Evolutionary conservation across 768 basidiomycete species (phyloP).

Genomic region (Termitomyces sp.): DNA sequence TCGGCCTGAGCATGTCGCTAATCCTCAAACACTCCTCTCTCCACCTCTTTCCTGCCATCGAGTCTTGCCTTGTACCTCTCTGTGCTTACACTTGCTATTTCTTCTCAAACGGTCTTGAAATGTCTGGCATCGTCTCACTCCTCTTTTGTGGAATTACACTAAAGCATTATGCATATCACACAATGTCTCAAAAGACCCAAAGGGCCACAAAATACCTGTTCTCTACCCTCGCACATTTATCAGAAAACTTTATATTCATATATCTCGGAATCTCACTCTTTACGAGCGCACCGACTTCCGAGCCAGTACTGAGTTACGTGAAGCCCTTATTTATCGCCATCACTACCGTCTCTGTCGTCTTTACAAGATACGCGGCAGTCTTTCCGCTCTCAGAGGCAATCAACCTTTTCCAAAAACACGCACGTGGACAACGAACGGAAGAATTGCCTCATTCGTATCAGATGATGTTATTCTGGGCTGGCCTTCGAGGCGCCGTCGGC

Average conservation of each 20-base stretch:
- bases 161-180: slow-evolving; percentile 99
- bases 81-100: slow-evolving; percentile 97
- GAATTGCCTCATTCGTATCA: slow-evolving; percentile 97
- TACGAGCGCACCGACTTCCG: slow-evolving; percentile 75
- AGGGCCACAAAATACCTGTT: slow-evolving; percentile 95
- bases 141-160: slow-evolving; percentile 98
- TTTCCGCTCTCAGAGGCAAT: slow-evolving; percentile 94
- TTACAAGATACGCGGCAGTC: slow-evolving; percentile 93
- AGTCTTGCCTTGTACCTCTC: slow-evolving; percentile 93
- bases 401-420: slow-evolving; percentile 86
- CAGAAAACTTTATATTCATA: slow-evolving; percentile 99
- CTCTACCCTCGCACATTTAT: slow-evolving; percentile 86
- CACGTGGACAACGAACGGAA: slow-evolving; percentile 79
- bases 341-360: slow-evolving; percentile 86
- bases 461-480: slow-evolving; percentile 99
- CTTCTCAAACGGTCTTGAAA: slow-evolving; percentile 92
- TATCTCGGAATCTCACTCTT: slow-evolving; percentile 98
- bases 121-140: slow-evolving; percentile 96
- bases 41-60: slow-evolving; percentile 84
- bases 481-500: slow-evolving; percentile 92
- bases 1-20: slow-evolving; percentile 88
- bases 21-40: slow-evolving; percentile 93
- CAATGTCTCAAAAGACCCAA: slow-evolving; percentile 95
- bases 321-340: slow-evolving; percentile 95
- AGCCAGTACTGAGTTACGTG: slow-evolving; percentile 77